A percentile compares a stretch with the other conserved stretches of the same genome.
These are phyloP conservation scores for Sclerotinia trifoliorum DNA, from an alignment of 2,329 filamentous ascomycete species.

Conservation along the genomic window DNA sequence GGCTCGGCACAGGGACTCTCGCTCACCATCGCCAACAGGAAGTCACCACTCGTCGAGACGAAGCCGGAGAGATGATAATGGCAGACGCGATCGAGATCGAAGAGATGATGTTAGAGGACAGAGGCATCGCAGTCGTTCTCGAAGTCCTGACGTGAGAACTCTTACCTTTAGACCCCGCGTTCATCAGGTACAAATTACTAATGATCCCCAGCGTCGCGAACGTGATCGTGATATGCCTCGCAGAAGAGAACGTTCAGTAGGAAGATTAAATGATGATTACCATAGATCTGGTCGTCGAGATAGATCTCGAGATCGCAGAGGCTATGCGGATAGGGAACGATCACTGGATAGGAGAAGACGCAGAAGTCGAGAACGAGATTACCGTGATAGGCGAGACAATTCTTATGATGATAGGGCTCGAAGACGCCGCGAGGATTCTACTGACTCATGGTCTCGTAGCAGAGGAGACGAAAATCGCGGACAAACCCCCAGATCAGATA, in stretches of 20 bases:
- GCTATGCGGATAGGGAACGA: conserved; percentile 56
- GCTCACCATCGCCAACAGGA: conserved; percentile 94
- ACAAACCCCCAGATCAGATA: conserved; percentile 51
- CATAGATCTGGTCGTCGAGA: conserved; percentile 63
- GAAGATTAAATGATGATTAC: conserved; percentile 63
- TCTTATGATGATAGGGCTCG: conserved; percentile 62
- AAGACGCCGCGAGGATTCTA: conserved; percentile 66
- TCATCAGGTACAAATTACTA: conserved; percentile 29
- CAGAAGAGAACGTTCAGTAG: conserved; percentile 68
- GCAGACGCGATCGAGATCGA: conserved; percentile 50
- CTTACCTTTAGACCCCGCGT: conserved; percentile 25
- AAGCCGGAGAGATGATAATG: conserved; percentile 50
- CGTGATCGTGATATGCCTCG: conserved; percentile 61
- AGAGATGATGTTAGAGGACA: conserved; percentile 50
- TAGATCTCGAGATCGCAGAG: conserved; percentile 60
- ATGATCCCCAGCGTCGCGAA: conserved; percentile 53
- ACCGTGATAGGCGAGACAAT: conserved; percentile 69
- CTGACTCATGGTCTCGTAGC: conserved; percentile 66
- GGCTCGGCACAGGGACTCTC: conserved; percentile 61
- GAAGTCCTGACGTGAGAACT: conserved; percentile 59
- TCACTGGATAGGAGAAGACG: conserved; percentile 57
- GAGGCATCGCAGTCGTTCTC: conserved; percentile 58
- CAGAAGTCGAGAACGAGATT: conserved; percentile 67
- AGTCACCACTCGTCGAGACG: conserved; percentile 70
- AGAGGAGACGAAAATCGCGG: conserved; percentile 65